Conservation (phyloP, 148 eudicot species). For the Chenopodium quinoa region DNA sequence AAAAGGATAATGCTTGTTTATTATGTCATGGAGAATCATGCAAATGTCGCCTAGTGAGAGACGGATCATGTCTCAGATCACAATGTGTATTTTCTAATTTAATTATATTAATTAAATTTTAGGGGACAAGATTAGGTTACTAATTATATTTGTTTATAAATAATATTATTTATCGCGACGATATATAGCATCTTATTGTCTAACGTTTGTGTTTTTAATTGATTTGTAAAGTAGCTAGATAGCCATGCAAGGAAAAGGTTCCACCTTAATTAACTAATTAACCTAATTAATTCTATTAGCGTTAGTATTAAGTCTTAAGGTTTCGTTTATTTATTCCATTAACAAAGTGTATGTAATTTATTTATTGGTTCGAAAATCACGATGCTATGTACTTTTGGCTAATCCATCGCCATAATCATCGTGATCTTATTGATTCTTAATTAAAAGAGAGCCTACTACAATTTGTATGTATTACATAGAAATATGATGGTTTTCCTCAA, state of each 20-base stretch:
- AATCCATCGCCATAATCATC: too few species aligned
- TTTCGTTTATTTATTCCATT: too few species aligned
- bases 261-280: neutral
- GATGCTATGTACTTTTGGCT: too few species aligned
- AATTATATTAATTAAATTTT: neutral
- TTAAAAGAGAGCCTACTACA: too few species aligned
- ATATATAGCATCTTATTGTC: conserved; percentile 5
- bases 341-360: too few species aligned
- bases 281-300: neutral
- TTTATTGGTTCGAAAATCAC: too few species aligned
- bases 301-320: neutral
- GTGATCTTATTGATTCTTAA: too few species aligned
- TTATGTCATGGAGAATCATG: conserved; percentile 15
- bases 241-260: neutral
- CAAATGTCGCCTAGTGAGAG: conserved; percentile 23
- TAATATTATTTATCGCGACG: neutral
- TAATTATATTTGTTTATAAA: neutral
- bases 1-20: conserved; percentile 14
- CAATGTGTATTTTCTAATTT: neutral
- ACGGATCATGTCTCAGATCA: conserved; percentile 11
- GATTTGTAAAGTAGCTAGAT: neutral
- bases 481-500: too few species aligned
- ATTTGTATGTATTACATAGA: too few species aligned
- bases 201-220: neutral
- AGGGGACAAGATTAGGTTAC: neutral